Evolutionary conservation across 2,329 filamentous ascomycete species (phyloP).

Genomic region (Pseudodiploospora longispora): DNA sequence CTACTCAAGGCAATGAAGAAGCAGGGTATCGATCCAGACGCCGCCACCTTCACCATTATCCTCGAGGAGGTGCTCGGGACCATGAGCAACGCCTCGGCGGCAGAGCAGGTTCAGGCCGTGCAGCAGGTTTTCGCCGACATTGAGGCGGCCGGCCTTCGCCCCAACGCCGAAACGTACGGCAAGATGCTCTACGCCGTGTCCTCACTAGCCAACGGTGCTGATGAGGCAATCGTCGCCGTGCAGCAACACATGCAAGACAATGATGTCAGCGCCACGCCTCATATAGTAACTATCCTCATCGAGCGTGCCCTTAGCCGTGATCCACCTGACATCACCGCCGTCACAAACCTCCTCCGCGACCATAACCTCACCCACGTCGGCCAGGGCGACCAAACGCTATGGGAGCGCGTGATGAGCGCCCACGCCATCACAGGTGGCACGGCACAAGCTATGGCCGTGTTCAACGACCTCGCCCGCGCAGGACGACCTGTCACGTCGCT

Average conservation of each 20-base stretch:
- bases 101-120: slow-evolving; percentile 46
- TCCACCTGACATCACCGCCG: slow-evolving; percentile 50
- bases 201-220: slow-evolving; percentile 27
- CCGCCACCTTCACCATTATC: slow-evolving; percentile 66
- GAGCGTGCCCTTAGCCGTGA: slow-evolving; percentile 54
- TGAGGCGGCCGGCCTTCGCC: slow-evolving; percentile 44
- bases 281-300: slow-evolving; percentile 69
- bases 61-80: slow-evolving; percentile 49
- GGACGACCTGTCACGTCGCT: slow-evolving; percentile 34
- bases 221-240: slow-evolving; percentile 49
- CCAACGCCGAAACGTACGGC: slow-evolving; percentile 57
- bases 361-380: slow-evolving; percentile 31
- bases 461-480: slow-evolving; percentile 33
- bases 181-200: slow-evolving; percentile 55
- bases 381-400: slow-evolving; percentile 53
- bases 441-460: slow-evolving; percentile 39
- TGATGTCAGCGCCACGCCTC: slow-evolving; percentile 45
- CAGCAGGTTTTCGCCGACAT: slow-evolving; percentile 50
- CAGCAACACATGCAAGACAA: slow-evolving; percentile 52
- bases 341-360: slow-evolving; percentile 54
- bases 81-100: slow-evolving; percentile 29
- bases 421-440: slow-evolving; percentile 50
- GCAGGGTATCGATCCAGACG: slow-evolving; percentile 48
- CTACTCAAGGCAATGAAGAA: slow-evolving; percentile 53
- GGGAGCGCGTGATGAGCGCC: slow-evolving; percentile 62